These are phyloP conservation scores for Penicillium sp. DNA, from an alignment of 2,329 filamentous ascomycete species.

Conservation along the genomic window DNA sequence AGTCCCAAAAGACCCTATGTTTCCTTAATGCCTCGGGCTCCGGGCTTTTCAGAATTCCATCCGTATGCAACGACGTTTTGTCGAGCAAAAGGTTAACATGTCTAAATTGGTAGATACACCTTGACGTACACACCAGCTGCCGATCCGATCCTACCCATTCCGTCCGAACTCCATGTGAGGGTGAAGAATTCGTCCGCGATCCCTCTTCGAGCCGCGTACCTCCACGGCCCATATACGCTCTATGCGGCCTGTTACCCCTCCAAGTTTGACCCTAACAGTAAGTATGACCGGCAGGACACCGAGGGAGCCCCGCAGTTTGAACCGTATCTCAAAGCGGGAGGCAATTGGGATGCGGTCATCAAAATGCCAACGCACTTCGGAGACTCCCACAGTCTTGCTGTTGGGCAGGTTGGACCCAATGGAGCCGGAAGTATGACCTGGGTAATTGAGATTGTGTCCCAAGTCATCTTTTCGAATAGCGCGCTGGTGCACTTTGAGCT, in stretches of 20 bases:
- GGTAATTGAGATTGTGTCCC: constrained; percentile 86
- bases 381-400: constrained; percentile 16
- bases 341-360: constrained; percentile 75
- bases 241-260: constrained; percentile 81
- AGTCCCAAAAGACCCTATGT: constrained; percentile 15
- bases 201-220: constrained; percentile 86
- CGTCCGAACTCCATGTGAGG: constrained; percentile 72
- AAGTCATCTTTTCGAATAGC: constrained; percentile 87
- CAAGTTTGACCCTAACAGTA: constrained; percentile 75
- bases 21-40: neutral
- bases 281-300: constrained; percentile 63
- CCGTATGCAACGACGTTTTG: neutral
- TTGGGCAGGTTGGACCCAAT: constrained; percentile 45
- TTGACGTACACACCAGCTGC: constrained; percentile 85
- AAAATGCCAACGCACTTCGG: constrained; percentile 71
- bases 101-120: constrained; percentile 54
- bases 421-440: constrained; percentile 64
- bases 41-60: neutral
- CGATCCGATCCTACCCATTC: constrained; percentile 85
- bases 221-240: constrained; percentile 91
- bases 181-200: constrained; percentile 90
- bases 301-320: constrained; percentile 87
- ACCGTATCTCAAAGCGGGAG: constrained; percentile 92
- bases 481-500: constrained; percentile 86
- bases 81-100: constrained; percentile 3